A percentile compares a stretch with the other conserved stretches of the same genome.
Evolutionary conservation across 345 rosid genomes (phyloP).

Genomic region (Geranium rotundifolium): DNA sequence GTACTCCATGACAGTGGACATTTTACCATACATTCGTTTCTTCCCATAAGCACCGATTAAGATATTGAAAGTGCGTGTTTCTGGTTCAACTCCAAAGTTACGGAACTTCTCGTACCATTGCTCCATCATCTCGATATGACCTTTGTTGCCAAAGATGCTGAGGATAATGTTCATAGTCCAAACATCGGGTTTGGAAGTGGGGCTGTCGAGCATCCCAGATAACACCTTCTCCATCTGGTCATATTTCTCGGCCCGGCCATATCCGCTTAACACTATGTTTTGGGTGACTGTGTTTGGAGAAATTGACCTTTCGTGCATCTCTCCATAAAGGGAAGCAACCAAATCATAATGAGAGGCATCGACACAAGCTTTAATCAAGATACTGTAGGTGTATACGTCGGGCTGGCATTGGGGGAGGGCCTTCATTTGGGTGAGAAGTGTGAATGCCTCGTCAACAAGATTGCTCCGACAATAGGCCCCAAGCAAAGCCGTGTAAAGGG

Average conservation of each 20-base stretch:
- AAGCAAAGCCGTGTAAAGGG: conserved; percentile 73
- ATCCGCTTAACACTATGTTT: conserved; percentile 81
- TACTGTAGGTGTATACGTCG: conserved; percentile 71
- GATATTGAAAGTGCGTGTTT: conserved; percentile 74
- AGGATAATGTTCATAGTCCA: conserved; percentile 90
- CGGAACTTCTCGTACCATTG: conserved; percentile 87
- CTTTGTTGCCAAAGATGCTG: conserved; percentile 74
- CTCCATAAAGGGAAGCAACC: conserved; percentile 43
- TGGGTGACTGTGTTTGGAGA: conserved; percentile 78
- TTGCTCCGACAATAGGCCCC: conserved; percentile 59
- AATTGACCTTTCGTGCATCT: conserved; percentile 63
- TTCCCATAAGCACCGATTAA: conserved; percentile 84
- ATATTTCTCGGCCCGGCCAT: conserved; percentile 57
- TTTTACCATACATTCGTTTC: conserved; percentile 79
- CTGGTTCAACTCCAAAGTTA: conserved; percentile 70
- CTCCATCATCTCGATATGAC: conserved; percentile 77
- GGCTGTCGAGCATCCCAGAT: conserved; percentile 59
- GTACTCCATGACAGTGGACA: conserved; percentile 92
- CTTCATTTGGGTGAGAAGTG: conserved; percentile 53
- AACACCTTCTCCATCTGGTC: conserved; percentile 82
- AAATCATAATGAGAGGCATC: conserved; percentile 52
- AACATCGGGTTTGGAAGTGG: conserved; percentile 63
- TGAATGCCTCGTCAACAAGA: conserved; percentile 57
- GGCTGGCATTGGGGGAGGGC: conserved; percentile 63
- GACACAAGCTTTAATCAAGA: conserved; percentile 59